Conservation (phyloP, 1,284 basidiomycete species). For the Calocybe gambosa region DNA sequence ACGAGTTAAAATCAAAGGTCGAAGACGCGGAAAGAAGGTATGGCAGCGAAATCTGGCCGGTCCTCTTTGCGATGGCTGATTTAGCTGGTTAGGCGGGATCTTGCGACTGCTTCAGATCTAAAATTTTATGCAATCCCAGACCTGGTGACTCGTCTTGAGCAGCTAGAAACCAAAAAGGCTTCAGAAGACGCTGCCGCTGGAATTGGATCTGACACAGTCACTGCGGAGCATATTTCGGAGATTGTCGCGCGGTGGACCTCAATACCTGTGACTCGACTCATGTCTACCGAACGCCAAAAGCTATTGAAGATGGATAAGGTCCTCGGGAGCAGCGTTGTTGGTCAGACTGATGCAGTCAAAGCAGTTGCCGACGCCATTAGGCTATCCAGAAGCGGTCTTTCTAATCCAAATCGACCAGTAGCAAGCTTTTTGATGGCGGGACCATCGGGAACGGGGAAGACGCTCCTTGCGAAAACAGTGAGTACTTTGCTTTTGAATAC, state of each 20-base stretch:
- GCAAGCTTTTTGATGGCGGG: slow-evolving; percentile 93
- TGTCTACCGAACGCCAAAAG: slow-evolving; percentile 91
- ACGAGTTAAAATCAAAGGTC: slow-evolving; percentile 88
- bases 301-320: slow-evolving; percentile 75
- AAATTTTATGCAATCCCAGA: slow-evolving; percentile 94
- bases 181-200: slow-evolving; percentile 58
- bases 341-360: slow-evolving; percentile 85
- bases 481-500: slow-evolving; percentile 22
- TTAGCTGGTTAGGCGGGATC: slow-evolving; percentile 52
- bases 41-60: slow-evolving; percentile 19
- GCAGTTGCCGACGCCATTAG: slow-evolving; percentile 91
- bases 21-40: slow-evolving; percentile 90
- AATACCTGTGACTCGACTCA: slow-evolving; percentile 83
- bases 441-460: slow-evolving; percentile 89
- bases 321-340: slow-evolving; percentile 68
- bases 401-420: slow-evolving; percentile 79
- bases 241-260: slow-evolving; percentile 88
- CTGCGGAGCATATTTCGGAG: slow-evolving; percentile 86
- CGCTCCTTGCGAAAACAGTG: slow-evolving; percentile 86
- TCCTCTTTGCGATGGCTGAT: slow-evolving; percentile 9
- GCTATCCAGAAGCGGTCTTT: slow-evolving; percentile 84
- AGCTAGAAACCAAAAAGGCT: slow-evolving; percentile 69
- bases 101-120: slow-evolving; percentile 85
- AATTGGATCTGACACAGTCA: slow-evolving; percentile 72
- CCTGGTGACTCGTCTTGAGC: slow-evolving; percentile 70